These are phyloP conservation scores for Pascua guehoae DNA, from an alignment of 1,284 basidiomycete genomes.

Conservation along the genomic window DNA sequence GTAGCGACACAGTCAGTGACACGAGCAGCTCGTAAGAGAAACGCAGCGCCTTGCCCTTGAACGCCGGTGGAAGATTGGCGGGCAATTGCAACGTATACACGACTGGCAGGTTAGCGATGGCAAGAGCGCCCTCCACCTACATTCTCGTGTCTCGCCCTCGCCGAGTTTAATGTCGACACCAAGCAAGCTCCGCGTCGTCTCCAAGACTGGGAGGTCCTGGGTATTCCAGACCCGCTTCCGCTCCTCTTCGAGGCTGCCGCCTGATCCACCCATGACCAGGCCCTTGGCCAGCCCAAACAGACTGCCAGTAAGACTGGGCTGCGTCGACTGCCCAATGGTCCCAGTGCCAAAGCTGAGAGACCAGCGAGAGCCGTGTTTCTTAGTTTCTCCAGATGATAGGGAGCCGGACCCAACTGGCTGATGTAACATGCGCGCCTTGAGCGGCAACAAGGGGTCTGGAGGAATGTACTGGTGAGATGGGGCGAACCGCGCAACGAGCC, in stretches of 20 bases:
- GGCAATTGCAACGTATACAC: conserved; percentile 74
- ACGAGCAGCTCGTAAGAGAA: conserved; percentile 87
- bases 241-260: conserved; percentile 47
- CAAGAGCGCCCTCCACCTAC: too few relatives aligned
- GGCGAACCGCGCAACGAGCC: conserved; percentile 43
- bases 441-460: conserved; percentile 48
- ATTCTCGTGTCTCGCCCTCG: conserved; percentile 39
- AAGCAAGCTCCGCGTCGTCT: conserved; percentile 41
- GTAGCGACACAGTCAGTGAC: conserved; percentile 52
- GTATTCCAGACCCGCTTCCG: conserved; percentile 47
- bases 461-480: conserved; percentile 48
- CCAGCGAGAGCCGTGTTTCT: conserved; percentile 29
- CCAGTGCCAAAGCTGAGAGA: conserved; percentile 45
- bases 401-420: conserved; percentile 48
- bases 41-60: conserved; percentile 72
- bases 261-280: conserved; percentile 37
- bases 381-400: conserved; percentile 27
- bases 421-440: conserved; percentile 44
- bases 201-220: conserved; percentile 47
- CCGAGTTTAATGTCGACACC: conserved; percentile 44
- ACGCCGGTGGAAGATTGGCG: conserved; percentile 79
- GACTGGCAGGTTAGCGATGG: conserved; percentile 53
- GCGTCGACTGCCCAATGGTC: conserved; percentile 37
- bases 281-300: conserved; percentile 47
- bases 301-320: conserved; percentile 47